Evolutionary conservation across 495 filamentous ascomycete genomes (phyloP), one percentile per base, ranked within the genome.

Genomic region (Parathielavia hyrcaniae): DNA sequence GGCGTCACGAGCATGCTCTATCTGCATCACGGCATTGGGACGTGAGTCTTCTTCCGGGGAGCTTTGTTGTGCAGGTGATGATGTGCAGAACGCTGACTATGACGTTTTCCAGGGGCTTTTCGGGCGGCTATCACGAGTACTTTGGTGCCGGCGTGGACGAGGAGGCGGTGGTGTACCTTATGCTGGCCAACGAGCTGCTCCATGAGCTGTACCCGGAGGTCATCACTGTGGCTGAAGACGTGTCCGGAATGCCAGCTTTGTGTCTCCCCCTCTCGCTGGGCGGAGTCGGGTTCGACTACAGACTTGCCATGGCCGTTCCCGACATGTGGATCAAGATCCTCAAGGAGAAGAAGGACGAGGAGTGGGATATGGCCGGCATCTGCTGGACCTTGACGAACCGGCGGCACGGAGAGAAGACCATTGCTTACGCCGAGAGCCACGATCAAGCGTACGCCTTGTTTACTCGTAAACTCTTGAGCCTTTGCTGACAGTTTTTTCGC

Each of bases 291-390:
- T 98, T 98, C 69, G 93, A 98, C 73, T 98, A 98, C 73, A 83
- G 93, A 62, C 85, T 98, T 19, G 93, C 90, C 48, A 98, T 98
- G 93, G 93, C 93, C 11, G 85, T 98, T 63, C 93, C 93, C 14
- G 93, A 98, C 73, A 86, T 97, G 87, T 98, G 93, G 80, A 98
- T 98, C 80, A 98, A 97, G 75, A 86, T 90, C 67, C 75, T 98
- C 51, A 98, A 98, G 71, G 95, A 97, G 71, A 87, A 88, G 72
- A 76, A 86, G 59, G 93, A 98, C 64, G 82, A 85, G 63, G 88
- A 96, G 10, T 98, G 93, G 93, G 89, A 97, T 65, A 88, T 98
- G 65, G 86, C 83, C 38, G 85, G 80, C 60, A 86, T 98, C 54
- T 81, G 83, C 65, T 90, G 84, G 72, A 96, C 89, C 34, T 78